These are phyloP conservation scores for Aspergillus sp. DNA, from an alignment of 2,329 filamentous ascomycete species.

Conservation along the genomic window DNA sequence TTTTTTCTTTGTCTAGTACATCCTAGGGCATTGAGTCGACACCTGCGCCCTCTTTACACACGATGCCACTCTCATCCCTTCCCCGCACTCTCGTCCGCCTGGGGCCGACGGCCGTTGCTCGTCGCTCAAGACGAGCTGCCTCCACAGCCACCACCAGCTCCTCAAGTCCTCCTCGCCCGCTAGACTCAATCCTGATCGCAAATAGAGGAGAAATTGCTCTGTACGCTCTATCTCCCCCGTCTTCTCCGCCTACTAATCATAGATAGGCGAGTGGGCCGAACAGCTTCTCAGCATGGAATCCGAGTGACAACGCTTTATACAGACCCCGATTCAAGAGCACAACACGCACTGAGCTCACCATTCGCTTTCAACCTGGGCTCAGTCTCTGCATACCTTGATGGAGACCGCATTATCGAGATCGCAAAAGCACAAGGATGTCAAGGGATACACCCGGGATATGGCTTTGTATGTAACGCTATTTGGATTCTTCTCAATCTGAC, in stretches of 20 bases:
- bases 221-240: conserved; percentile 36
- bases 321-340: conserved; percentile 81
- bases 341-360: conserved; percentile 85
- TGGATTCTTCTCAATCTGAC: not conserved
- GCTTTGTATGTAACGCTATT: conserved; percentile 61
- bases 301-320: conserved; percentile 94
- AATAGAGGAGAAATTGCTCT: conserved; percentile 97
- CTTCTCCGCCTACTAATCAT: conserved; percentile 18
- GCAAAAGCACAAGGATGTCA: conserved; percentile 86
- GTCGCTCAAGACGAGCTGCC: conserved; percentile 34
- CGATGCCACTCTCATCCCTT: conserved; percentile 45
- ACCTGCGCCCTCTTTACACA: conserved; percentile 8
- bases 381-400: conserved; percentile 87
- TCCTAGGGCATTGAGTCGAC: conserved; percentile 17
- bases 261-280: conserved; percentile 76
- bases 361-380: conserved; percentile 83
- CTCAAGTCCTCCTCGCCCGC: conserved; percentile 39
- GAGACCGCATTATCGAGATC: conserved; percentile 85
- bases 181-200: conserved; percentile 86
- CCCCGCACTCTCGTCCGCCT: conserved; percentile 46
- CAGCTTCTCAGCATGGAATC: conserved; percentile 86
- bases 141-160: conserved; percentile 34
- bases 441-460: conserved; percentile 94
- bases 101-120: conserved; percentile 32
- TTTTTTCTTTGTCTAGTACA: not conserved